These are phyloP conservation scores for Drechslerella stenobrocha DNA, from an alignment of 2,329 filamentous ascomycete genomes.

Conservation along the genomic window DNA sequence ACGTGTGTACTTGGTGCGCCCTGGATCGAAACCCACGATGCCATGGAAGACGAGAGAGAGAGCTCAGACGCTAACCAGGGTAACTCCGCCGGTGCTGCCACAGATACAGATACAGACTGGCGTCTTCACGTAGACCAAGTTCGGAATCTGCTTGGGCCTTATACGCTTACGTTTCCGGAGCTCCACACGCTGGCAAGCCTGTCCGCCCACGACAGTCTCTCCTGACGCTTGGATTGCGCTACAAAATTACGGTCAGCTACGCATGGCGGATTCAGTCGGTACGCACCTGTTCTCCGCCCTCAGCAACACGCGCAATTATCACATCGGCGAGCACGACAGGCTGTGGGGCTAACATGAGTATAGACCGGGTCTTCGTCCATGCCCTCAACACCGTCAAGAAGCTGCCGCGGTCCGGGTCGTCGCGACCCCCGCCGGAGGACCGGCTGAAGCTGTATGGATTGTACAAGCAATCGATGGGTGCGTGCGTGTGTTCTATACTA, in stretches of 20 bases:
- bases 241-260: too few relatives aligned
- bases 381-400: constrained; percentile 98
- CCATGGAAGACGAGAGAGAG: background rate
- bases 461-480: constrained; percentile 95
- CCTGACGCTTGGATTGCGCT: background rate
- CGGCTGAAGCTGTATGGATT: constrained; percentile 92
- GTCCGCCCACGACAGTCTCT: too few relatives aligned
- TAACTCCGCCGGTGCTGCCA: background rate
- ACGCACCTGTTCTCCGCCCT: background rate
- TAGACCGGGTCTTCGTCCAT: constrained; percentile 98
- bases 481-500: constrained; percentile 43
- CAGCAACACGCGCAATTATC: too few relatives aligned
- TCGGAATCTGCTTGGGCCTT: background rate
- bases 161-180: background rate
- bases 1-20: background rate
- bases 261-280: constrained; percentile 48
- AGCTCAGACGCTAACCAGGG: background rate
- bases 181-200: too few relatives aligned
- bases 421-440: constrained; percentile 80
- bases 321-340: too few relatives aligned
- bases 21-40: background rate
- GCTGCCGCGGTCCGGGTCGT: constrained; percentile 88
- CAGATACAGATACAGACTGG: background rate
- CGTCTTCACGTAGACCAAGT: background rate
- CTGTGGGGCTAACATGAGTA: constrained; percentile 15